A percentile compares a stretch with the other conserved stretches of the same genome.
Evolutionary conservation across 2,329 filamentous ascomycete genomes (phyloP).

Genomic region (Colletotrichum viniferum): DNA sequence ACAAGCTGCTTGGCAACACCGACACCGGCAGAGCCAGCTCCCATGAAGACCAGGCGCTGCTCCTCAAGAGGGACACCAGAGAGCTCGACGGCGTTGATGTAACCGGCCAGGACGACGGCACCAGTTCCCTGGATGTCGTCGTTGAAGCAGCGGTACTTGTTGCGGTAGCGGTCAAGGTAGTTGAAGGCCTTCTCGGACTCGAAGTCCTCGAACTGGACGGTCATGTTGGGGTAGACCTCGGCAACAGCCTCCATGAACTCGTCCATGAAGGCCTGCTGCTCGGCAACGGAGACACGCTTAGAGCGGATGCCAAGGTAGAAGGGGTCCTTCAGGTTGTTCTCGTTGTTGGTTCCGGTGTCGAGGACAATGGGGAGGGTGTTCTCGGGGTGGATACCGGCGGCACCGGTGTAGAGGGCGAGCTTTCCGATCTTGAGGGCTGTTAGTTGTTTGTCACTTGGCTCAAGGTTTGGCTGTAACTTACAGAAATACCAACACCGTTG

Average conservation of each 20-base stretch:
- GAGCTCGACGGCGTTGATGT: constrained; percentile 77
- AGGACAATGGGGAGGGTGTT: constrained; percentile 78
- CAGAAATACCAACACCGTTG: constrained; percentile 97
- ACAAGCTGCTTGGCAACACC: constrained; percentile 98
- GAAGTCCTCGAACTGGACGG: constrained; percentile 96
- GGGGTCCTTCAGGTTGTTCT: constrained; percentile 68
- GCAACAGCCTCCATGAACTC: constrained; percentile 94
- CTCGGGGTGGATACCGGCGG: constrained; percentile 89
- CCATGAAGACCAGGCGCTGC: constrained; percentile 94
- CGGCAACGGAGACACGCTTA: constrained; percentile 76
- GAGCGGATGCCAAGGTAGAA: constrained; percentile 90
- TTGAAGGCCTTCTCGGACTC: constrained; percentile 92
- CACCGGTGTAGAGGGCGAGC: constrained; percentile 91
- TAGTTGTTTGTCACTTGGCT: constrained; percentile 3
- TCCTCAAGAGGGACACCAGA: constrained; percentile 86
- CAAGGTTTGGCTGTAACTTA: constrained; percentile 43
- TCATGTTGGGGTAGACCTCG: constrained; percentile 70
- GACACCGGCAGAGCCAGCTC: constrained; percentile 92
- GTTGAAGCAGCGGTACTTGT: constrained; percentile 95
- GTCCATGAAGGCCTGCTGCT: constrained; percentile 92
- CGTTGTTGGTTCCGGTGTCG: constrained; percentile 70
- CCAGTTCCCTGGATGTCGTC: constrained; percentile 98
- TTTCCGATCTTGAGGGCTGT: constrained; percentile 74
- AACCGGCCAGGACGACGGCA: constrained; percentile 85
- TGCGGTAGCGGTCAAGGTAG: constrained; percentile 86